Conservation (phyloP, 331 rosid genomes). For the Saraca asoca region DNA sequence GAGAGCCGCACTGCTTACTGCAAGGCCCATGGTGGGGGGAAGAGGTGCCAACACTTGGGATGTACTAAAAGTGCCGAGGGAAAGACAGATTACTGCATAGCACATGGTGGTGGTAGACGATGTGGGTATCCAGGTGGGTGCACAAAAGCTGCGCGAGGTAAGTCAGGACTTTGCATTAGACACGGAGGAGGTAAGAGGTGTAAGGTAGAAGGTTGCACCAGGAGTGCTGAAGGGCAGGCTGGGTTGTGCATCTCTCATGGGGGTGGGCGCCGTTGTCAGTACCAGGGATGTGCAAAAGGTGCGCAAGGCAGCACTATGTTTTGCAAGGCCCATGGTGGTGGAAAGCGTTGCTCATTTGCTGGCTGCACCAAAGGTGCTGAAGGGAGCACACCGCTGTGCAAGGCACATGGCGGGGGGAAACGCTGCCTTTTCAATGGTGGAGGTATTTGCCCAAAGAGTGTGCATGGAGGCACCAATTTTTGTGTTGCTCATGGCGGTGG, state of each 20-base stretch:
- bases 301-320: slow-evolving; percentile 95
- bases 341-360: slow-evolving; percentile 89
- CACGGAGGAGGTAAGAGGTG: slow-evolving; percentile 99
- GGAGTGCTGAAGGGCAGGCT: slow-evolving; percentile 98
- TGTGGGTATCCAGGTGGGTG: slow-evolving; percentile 79
- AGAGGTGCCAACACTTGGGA: slow-evolving; percentile 83
- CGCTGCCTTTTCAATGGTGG: slow-evolving; percentile 95
- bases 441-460: slow-evolving; percentile 96
- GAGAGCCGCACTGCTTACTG: slow-evolving; percentile 98
- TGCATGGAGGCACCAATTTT: slow-evolving; percentile 92
- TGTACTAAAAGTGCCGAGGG: slow-evolving; percentile 99
- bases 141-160: slow-evolving; percentile 90
- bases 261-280: slow-evolving; percentile 97
- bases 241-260: slow-evolving; percentile 98
- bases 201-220: slow-evolving; percentile 68
- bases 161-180: slow-evolving; percentile 95
- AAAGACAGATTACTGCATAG: slow-evolving; percentile 92
- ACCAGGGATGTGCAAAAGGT: slow-evolving; percentile 70
- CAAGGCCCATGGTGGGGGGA: slow-evolving; percentile 99
- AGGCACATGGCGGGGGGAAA: slow-evolving; percentile 99
- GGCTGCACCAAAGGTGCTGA: slow-evolving; percentile 97
- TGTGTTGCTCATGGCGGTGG: slow-evolving; percentile 99
- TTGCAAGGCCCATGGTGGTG: slow-evolving; percentile 99
- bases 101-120: slow-evolving; percentile 94
- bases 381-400: slow-evolving; percentile 99